Base-by-base conservation (phyloP, 106 monocot species). In the Ottelia alismoides region DNA sequence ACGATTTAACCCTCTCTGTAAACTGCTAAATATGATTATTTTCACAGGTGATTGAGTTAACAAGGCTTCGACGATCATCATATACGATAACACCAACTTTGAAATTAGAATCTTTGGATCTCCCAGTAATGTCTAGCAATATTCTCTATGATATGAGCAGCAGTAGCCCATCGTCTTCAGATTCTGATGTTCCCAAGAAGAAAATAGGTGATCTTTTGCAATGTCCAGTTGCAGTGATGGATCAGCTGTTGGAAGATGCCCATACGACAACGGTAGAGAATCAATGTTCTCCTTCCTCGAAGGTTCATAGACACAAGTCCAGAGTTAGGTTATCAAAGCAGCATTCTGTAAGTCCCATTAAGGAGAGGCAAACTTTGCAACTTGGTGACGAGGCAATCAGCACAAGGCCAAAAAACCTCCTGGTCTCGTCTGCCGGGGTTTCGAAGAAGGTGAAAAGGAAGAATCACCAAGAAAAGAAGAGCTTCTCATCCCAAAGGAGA, bases 141-240 rank as follows among this genome's bases (percentile, higher is more conserved):
- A 31, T 59, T 25, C 26, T 59, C 12, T 59, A 59, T 25, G 58
- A 59, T 26, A 59, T 59, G 58, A 59, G 58, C 19, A 59, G 58
- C 45, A 59, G 44, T 25, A 59, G 58, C 22, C 58, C 58, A 20
- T 57, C 57, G 17, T 24, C 44, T 14, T 59, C 58, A 1, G 35
- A 43, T 27, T 59, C 58, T 24, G 58, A 59, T 46, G 43, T 64
- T 60, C 69, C 83, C 45, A 27, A n/a, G 22, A 47, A 60, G 31
- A 28, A 30, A 10, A 47, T 26, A 22, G 25, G 31, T n/a, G 45
- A 20, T 35, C 18, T 35, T 19, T 44, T 22, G 2, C 6, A 31
- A 0, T 26, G 23, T 51, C 27, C 53, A 12, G 0, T 32, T 30
- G 7, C 31, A 14, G 22, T 9, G 9, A 52, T 4, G 3, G 3